Conservation (phyloP, 352 stramenopile genomes). For the Phytophthora hibernalis region DNA sequence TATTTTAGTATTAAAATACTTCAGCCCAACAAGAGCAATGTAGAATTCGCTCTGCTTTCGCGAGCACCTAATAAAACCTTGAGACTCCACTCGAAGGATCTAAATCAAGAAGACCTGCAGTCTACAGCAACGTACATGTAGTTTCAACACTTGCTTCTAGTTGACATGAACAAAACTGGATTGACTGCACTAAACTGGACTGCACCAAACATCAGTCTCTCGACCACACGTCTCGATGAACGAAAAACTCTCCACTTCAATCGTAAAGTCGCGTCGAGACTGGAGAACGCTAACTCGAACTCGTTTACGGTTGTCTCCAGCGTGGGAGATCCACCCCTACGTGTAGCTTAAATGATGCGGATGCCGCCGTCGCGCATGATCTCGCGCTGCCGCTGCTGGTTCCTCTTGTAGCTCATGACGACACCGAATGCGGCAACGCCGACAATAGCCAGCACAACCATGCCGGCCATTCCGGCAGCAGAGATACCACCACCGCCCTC, state of each 20-base stretch:
- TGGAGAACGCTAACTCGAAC: slow-evolving; percentile 17
- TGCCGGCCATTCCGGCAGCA: slow-evolving; percentile 60
- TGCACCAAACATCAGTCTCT: slow-evolving; percentile 16
- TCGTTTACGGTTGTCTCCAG: slow-evolving; percentile 22
- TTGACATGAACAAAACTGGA: slow-evolving; percentile 33
- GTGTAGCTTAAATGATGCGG: slow-evolving; percentile 44
- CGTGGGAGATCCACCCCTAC: slow-evolving; percentile 10
- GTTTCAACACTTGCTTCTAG: background rate
- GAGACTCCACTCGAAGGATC: no score
- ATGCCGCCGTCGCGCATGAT: slow-evolving; percentile 78
- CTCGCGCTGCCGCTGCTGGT: slow-evolving; percentile 76
- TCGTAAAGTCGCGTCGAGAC: slow-evolving; percentile 21
- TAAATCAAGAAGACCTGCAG: background rate
- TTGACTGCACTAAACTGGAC: slow-evolving; percentile 35
- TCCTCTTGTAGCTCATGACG: slow-evolving; percentile 80
- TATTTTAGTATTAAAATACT: no score
- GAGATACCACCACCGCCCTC: slow-evolving; percentile 41
- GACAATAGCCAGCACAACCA: slow-evolving; percentile 64
- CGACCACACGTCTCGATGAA: slow-evolving; percentile 8
- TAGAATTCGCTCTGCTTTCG: no score
- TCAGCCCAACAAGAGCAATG: no score
- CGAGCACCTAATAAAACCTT: no score
- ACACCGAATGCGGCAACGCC: slow-evolving; percentile 56
- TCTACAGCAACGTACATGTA: background rate
- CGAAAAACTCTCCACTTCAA: background rate